Base-by-base conservation (phyloP, 139 green algal species). In the Chlorella sorokiniana region DNA sequence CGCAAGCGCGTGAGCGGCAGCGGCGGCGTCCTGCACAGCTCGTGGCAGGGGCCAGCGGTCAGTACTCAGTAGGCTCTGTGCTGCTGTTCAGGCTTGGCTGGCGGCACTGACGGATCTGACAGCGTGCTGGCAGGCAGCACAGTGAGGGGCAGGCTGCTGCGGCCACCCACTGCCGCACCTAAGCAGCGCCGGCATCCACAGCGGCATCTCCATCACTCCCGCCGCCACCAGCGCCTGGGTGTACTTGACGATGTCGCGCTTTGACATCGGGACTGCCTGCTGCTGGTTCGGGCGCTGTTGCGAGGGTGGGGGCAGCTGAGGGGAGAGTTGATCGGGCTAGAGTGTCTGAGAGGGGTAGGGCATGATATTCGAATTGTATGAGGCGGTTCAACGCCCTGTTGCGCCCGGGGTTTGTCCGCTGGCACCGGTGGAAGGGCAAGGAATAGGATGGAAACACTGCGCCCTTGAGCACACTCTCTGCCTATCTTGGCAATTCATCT, bases 101-200 rank as follows among this genome's bases (percentile, higher is more conserved):
- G 59, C 33, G 59, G 27, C 9, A 29, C 59, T 65, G 59, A 31
- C 59, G 52, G 52, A 3, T 31, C 4, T 10, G 23, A 29, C 40
- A 75, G 40, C 41, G 38, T 40, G 52, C 52, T 3, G 35, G 27
- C 44, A n/a, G 9, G 41, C 72, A 4, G 2, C 23, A 68, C 25
- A 14, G 70, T 1, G 35, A n/a, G 10, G 25, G 0, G 48, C 27
- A 33, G 14, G 54, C 9, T 29, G 51, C 29, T 40, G 41, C 52
- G 9, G 27, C 31, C 54, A n/a, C 41, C 48, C 40, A 27, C 69
- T n/a, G 16, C 76, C 51, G 7, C 72, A 89, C 85, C 68, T 71
- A n/a, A 74, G 35, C 23, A 89, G 18, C 7, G 83, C 82, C 8
- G 80, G 38, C 37, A 89, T 54, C 85, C 85, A 89, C 20, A 42